Evolutionary conservation across 768 basidiomycete species (phyloP).

Genomic region (Daedaleopsis sinensis): DNA sequence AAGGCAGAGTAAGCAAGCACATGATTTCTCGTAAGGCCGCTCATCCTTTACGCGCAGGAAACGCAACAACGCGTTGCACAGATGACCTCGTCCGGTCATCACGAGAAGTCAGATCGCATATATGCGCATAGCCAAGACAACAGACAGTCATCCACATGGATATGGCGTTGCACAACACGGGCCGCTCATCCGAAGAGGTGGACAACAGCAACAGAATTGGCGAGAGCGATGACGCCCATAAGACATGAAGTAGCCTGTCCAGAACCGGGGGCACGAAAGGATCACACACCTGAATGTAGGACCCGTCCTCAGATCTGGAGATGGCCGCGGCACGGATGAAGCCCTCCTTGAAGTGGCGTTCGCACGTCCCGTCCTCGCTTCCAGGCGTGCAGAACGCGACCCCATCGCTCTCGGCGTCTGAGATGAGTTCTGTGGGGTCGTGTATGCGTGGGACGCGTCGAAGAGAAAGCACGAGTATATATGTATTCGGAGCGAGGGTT

Average conservation of each 20-base stretch:
- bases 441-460: background rate
- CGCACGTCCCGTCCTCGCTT: slow-evolving; percentile 31
- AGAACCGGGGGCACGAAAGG: background rate
- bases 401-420: slow-evolving; percentile 42
- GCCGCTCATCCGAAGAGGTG: too few species aligned
- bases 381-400: slow-evolving; percentile 38
- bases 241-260: background rate
- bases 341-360: slow-evolving; percentile 34
- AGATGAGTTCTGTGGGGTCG: slow-evolving; percentile 45
- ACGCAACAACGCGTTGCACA: too few species aligned
- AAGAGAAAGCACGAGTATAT: slow-evolving; percentile 1
- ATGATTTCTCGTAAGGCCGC: too few species aligned
- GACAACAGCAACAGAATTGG: background rate
- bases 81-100: too few species aligned
- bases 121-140: too few species aligned
- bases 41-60: too few species aligned
- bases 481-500: background rate
- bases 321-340: slow-evolving; percentile 43
- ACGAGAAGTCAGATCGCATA: too few species aligned
- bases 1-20: too few species aligned
- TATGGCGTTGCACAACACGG: too few species aligned
- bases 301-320: slow-evolving; percentile 36
- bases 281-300: slow-evolving; percentile 42
- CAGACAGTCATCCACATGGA: too few species aligned
- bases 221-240: background rate